Evolutionary conservation across 2,329 filamentous ascomycete species (phyloP).

Genomic region (Penicillium sp.): DNA sequence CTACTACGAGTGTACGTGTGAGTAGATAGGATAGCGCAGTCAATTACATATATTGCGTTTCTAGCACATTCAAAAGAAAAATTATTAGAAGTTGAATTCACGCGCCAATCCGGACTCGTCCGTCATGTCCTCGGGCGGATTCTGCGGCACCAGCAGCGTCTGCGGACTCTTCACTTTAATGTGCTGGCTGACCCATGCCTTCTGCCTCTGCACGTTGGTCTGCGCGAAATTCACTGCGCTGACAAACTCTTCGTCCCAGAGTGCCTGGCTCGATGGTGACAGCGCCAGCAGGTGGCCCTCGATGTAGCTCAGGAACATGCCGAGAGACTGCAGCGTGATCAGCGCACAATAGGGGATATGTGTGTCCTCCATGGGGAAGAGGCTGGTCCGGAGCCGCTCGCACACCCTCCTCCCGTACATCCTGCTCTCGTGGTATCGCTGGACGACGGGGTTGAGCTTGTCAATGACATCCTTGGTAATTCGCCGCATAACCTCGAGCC

Average conservation of each 20-base stretch:
- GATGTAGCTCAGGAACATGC: constrained; percentile 40
- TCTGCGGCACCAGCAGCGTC: constrained; percentile 41
- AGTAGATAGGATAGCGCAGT: not conserved
- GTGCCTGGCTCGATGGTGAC: constrained; percentile 35
- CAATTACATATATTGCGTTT: not conserved
- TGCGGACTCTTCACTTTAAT: constrained; percentile 41
- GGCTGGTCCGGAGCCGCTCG: constrained; percentile 29
- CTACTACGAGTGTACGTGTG: not conserved
- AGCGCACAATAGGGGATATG: constrained; percentile 31
- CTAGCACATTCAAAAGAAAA: not conserved
- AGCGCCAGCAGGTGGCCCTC: constrained; percentile 36
- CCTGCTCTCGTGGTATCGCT: constrained; percentile 33
- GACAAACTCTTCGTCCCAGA: constrained; percentile 43
- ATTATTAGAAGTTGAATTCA: constrained; percentile 2
- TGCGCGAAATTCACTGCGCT: constrained; percentile 30
- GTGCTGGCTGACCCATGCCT: constrained; percentile 40
- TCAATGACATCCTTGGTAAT: constrained; percentile 30
- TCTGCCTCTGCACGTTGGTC: constrained; percentile 30
- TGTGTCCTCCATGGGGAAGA: constrained; percentile 29
- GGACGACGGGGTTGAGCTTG: constrained; percentile 28
- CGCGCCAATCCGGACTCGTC: not conserved
- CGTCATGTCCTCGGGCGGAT: constrained; percentile 6
- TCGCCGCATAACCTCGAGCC: constrained; percentile 33
- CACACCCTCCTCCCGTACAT: constrained; percentile 28
- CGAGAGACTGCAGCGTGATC: constrained; percentile 35